Evolutionary conservation across 169 alveolate species (phyloP).

Genomic region (Plasmodium knowlesi): DNA sequence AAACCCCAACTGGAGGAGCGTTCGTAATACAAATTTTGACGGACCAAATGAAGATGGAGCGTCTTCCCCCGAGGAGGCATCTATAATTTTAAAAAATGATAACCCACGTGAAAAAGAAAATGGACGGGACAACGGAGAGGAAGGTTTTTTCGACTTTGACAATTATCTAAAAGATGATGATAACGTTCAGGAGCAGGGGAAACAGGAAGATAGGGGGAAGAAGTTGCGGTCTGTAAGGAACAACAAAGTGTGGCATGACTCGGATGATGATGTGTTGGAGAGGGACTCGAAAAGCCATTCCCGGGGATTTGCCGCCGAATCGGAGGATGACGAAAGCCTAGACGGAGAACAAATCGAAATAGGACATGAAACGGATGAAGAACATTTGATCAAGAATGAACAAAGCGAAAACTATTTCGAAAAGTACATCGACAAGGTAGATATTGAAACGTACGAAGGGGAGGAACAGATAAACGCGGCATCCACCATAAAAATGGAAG

Average conservation of each 20-base stretch:
- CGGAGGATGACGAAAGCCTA: not conserved
- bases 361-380: constrained; percentile 23
- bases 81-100: not conserved
- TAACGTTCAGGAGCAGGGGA: not conserved
- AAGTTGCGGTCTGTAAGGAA: not conserved
- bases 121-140: not conserved
- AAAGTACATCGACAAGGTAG: constrained; percentile 10
- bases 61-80: not conserved
- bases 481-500: constrained; percentile 20
- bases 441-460: constrained; percentile 4
- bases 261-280: constrained; percentile 52
- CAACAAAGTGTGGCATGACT: constrained; percentile 53
- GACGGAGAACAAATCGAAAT: not conserved
- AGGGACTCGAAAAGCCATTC: not conserved
- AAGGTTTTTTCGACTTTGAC: constrained; percentile 23
- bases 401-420: constrained; percentile 14
- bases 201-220: not conserved
- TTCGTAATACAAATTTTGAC: not conserved
- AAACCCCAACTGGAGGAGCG: not conserved
- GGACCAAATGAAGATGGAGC: not conserved
- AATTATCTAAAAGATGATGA: not conserved
- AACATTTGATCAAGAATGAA: constrained; percentile 27
- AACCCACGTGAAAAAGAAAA: not conserved
- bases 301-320: not conserved
- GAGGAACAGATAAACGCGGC: not conserved